Base-by-base conservation (phyloP, 306 rosid genomes). In the Oxytropis ochrocephala region DNA sequence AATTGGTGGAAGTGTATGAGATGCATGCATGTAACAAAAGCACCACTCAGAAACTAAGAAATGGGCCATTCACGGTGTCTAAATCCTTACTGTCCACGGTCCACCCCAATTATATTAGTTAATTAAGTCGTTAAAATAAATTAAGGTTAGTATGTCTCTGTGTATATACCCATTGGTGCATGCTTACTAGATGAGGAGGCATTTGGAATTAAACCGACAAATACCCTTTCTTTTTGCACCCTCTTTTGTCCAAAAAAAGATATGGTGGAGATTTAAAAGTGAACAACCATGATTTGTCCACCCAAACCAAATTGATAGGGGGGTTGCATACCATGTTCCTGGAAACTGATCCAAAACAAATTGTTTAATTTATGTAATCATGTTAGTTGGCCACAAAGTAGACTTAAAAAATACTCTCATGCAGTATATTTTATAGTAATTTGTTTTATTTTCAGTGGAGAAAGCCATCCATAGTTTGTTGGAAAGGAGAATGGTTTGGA, bases 301-400 rank as follows among this genome's bases (percentile, higher is more conserved):
- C 75, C 68, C 64, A 66, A 47, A 41, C 11, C 14, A 30, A 54
- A 41, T 43, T 70, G 76, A 75, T 70, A 36, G 63, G 11, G 59
- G 17, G 60, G 63, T 68, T 72, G 61, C 48, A 72, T 30, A 62
- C 50, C 73, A 55, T 61, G 78, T 58, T 75, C 58, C 46, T 19
- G 59, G 73, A 68, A 72, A 46, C 43, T 10, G 77, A 77, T 58
- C 62, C 47, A 65, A 61, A 32, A 60, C 69, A 32, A 32, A 52
- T 83, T 60, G 42, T 64, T 63, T 70, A 70, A 46, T 63, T 70
- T 70, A 69, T 11, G 41, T 62, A 42, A 72, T 38, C 47, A 50
- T 11, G 68, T 36, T 62, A 47, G 70, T 70, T 71, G 64, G 55
- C 70, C 78, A 80, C 80, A 58, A 44, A 69, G 19, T 64, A 57